These are phyloP conservation scores for Cytospora mali DNA, from an alignment of 2,329 filamentous ascomycete species.

Conservation along the genomic window DNA sequence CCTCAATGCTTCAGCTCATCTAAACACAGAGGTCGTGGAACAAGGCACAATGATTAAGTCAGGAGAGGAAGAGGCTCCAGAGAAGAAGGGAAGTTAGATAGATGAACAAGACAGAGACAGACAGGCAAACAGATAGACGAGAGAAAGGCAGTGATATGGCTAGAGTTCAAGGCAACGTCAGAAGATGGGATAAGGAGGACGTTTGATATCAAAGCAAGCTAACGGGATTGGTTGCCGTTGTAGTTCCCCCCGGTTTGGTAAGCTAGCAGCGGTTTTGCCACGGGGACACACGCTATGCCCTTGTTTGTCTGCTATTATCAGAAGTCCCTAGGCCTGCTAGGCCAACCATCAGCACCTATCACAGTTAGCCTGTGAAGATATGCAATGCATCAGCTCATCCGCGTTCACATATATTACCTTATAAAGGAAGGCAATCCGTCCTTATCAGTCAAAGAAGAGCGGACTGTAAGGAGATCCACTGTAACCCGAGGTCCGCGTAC, in stretches of 20 bases:
- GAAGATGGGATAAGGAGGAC: slow-evolving; percentile 1
- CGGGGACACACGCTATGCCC: too few species aligned
- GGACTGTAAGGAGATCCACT: slow-evolving; percentile 1
- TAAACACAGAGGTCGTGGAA: slow-evolving; percentile 8
- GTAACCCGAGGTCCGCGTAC: slow-evolving; percentile 11
- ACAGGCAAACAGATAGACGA: neutral
- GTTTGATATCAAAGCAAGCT: slow-evolving; percentile 27
- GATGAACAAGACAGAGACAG: slow-evolving; percentile 1
- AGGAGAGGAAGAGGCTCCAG: neutral
- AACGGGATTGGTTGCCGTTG: slow-evolving; percentile 22
- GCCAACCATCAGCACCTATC: too few species aligned
- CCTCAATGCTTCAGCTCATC: slow-evolving; percentile 5
- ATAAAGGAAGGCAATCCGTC: neutral
- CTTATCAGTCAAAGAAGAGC: slow-evolving; percentile 10
- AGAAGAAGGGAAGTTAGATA: neutral
- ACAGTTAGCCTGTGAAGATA: neutral
- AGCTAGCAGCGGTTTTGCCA: neutral
- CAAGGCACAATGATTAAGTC: neutral
- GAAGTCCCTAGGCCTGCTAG: too few species aligned
- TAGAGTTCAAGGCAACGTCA: slow-evolving; percentile 7
- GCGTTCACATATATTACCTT: neutral
- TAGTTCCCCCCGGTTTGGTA: slow-evolving; percentile 11
- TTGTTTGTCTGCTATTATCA: too few species aligned
- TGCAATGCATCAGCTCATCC: neutral
- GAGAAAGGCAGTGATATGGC: neutral